Base-by-base conservation (phyloP, 371 early-diverging fungal species). In the Basidiobolus meristosporus region DNA sequence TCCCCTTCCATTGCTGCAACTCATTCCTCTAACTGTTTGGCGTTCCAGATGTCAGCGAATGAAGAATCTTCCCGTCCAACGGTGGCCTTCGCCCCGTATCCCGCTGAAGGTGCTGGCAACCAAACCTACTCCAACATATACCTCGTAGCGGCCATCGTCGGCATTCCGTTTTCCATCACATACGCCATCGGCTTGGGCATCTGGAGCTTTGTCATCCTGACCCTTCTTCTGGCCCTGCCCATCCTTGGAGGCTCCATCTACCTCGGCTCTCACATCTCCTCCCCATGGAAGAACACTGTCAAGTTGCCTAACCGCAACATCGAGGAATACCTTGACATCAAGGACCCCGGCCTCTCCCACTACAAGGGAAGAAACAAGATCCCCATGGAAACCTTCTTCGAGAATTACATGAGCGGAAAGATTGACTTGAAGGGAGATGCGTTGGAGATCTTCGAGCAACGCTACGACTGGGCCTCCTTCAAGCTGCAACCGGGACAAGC, bases 371-470 rank as follows among this genome's bases (percentile, higher is more conserved):
- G 59, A 42, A 73, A 63, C 65, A 86, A 84, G 69, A 91, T 95
- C 44, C 91, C 96, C 40, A 90, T 90, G 79, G 93, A 91, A 55
- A 73, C 76, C 43, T 90, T 88, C 63, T 91, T 90, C 44, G 93
- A 96, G 53, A 73, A 75, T 46, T 96, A 92, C 68, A 87, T 93
- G 68, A 86, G 83, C 50, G 82, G 77, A 38, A 82, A 90, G 70
- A 82, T 93, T 38, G 90, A 92, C 51, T 61, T 91, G 44, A 82
- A 80, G 46, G 82, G 68, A 42, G 93, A 91, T 57, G 68, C 81
- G 46, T 62, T 91, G 26, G 82, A 83, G 45, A 61, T 81, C 34
- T 70, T 93, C 47, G 96, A 95, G 63, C 63, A 68, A 42, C 81
- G 96, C 47, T 77, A 91, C 61, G 91, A 92, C 60, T 95, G 90